A percentile compares a stretch with the other conserved stretches of the same genome.
Conservation (phyloP, 768 basidiomycete genomes). For the Russula foetens region DNA sequence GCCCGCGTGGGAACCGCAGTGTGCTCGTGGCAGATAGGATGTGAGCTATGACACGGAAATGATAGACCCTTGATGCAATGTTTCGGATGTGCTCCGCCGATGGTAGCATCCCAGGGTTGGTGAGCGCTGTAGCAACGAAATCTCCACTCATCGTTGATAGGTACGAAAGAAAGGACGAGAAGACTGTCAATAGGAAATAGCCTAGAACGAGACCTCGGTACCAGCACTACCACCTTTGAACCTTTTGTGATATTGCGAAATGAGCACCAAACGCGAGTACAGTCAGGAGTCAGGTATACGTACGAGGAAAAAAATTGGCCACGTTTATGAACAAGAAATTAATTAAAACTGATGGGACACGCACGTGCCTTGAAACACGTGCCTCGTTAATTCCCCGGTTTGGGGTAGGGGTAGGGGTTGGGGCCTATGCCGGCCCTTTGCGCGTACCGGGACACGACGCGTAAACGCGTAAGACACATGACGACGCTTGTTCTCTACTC, state of each 20-base stretch:
- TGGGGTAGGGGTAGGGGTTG: neutral
- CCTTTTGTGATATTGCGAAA: neutral
- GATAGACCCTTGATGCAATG: neutral
- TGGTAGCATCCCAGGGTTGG: neutral
- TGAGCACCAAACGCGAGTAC: neutral
- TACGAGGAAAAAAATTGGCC: neutral
- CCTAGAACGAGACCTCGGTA: neutral
- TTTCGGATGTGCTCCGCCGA: constrained; percentile 1
- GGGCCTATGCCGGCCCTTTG: too few species aligned
- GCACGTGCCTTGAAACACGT: constrained; percentile 11
- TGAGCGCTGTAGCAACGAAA: constrained; percentile 8
- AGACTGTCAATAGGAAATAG: constrained; percentile 3
- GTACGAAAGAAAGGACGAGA: constrained; percentile 3
- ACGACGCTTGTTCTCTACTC: constrained; percentile 1
- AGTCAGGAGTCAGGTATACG: too few species aligned
- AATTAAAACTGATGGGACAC: neutral
- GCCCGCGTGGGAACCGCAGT: neutral
- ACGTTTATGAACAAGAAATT: neutral
- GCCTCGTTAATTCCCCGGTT: neutral
- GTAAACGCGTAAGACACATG: neutral
- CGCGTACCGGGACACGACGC: too few species aligned
- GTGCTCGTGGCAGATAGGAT: neutral
- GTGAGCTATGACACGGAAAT: neutral
- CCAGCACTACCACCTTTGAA: neutral
- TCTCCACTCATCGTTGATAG: neutral